Conservation (phyloP, 2,329 filamentous ascomycete species). For the Colletotrichum trifolii region DNA sequence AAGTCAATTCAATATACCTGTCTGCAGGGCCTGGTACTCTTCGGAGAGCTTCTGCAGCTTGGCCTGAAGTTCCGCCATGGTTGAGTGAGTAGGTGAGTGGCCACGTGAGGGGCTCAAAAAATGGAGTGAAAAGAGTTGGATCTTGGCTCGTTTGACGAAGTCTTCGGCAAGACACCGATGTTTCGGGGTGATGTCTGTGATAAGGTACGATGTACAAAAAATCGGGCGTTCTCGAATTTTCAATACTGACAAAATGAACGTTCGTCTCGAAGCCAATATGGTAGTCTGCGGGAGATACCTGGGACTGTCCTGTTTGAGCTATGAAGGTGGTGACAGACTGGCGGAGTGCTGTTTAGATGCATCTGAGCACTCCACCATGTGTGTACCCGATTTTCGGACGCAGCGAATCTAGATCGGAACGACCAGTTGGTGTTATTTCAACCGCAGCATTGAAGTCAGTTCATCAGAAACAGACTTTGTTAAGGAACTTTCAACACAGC, state of each 20-base stretch:
- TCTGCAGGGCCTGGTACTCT: slow-evolving; percentile 87
- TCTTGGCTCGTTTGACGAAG: too few species aligned
- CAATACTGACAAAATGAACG: not conserved
- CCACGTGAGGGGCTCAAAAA: slow-evolving; percentile 28
- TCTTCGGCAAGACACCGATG: too few species aligned
- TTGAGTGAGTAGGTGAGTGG: slow-evolving; percentile 21
- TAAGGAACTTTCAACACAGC: not conserved
- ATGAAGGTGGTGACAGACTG: slow-evolving; percentile 29
- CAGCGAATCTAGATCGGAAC: not conserved
- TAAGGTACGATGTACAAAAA: too few species aligned
- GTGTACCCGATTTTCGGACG: not conserved
- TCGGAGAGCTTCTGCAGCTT: slow-evolving; percentile 86
- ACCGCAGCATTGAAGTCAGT: too few species aligned
- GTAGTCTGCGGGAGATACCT: slow-evolving; percentile 25
- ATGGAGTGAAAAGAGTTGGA: slow-evolving; percentile 8
- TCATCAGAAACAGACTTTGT: too few species aligned
- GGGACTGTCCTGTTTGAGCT: slow-evolving; percentile 12
- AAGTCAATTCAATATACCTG: slow-evolving; percentile 59
- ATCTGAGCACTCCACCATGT: not conserved
- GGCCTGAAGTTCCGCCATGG: slow-evolving; percentile 79
- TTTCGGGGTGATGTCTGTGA: too few species aligned
- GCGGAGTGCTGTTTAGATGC: slow-evolving; percentile 11
- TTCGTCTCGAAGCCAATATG: slow-evolving; percentile 10
- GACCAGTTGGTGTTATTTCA: too few species aligned
- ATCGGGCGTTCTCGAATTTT: slow-evolving; percentile 1